Base-by-base conservation (phyloP, 2,329 filamentous ascomycete genomes). In the Penicillium sp. region DNA sequence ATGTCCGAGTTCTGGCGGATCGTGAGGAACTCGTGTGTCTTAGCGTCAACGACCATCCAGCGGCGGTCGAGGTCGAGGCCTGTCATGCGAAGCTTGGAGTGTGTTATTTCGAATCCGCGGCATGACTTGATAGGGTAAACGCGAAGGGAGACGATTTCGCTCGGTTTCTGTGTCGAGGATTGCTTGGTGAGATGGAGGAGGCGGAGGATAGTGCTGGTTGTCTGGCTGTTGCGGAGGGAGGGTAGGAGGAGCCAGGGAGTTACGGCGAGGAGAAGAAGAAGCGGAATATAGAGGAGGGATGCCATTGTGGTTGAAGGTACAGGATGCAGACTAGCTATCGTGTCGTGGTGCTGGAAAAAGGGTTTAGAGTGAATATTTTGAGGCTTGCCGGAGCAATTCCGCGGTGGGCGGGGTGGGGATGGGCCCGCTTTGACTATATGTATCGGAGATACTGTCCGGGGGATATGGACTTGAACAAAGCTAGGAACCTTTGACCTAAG, bases 71-170 rank as follows among this genome's bases (percentile, higher is more conserved):
- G 78, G 49, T 87, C 85, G 11, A 90, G 79, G 0, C 87, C 87
- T 3, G 85, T 83, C 50, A 80, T 81, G 38, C 83, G 78, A 1
- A 90, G 77, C 5, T 76, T 79, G 2, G 85, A 81, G 3, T 79
- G 81, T 17, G 81, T 72, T 9, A 89, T 77, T 46, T 83, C 78
- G 66, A 90, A 80, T 9, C 87, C 87, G 50, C 88, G 85, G 67
- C 88, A 90, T 63, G 87, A 89, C 70, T 90, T 90, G 69, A 90
- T 85, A 13, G 87, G 87, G 70, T 89, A 89, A 67, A 89, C 81
- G 60, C 82, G 82, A 11, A 89, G 77, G 8, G 71, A 70, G 62
- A 70, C 60, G 31, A 78, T 72, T 48, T 76, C 73, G 61, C 65
- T 75, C 44, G 65, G 71, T 52, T 53, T 38, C 17, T 48, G 57